Evolutionary conservation across 345 rosid genomes (phyloP), one percentile per base, ranked within the genome.

Genomic region (Pelargonium nanum): DNA sequence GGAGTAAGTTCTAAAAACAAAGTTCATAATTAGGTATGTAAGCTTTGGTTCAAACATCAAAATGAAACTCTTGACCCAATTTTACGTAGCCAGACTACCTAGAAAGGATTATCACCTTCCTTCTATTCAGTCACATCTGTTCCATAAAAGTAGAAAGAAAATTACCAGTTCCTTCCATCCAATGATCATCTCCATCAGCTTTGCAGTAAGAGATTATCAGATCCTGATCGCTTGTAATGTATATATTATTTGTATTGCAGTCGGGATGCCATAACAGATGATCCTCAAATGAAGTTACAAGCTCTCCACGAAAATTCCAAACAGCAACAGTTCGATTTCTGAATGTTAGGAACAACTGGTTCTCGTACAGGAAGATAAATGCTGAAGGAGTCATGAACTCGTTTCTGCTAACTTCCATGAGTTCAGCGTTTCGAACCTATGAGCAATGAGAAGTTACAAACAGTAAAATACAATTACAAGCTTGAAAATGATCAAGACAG

Each of bases 191-290:
- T 2, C 88, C 72, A 70, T 87, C 94, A 57, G 94, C 97, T 74
- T 93, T 93, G 86, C 99, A 93, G 69, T 93, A 89, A 7, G 99
- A 93, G 64, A 93, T 89, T 53, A 93, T 93, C 63, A 93, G 97
- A 79, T 93, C 96, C 75, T 89, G 99, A 80, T 87, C 97, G 24
- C 96, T 87, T 54, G 99, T 93, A 66, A 89, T 92, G 74, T 92
- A 92, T 65, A 89, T 92, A 64, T 88, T 91, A 71, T 91, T 91
- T 24, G 98, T 89, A 78, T 93, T 89, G 72, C 96, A 92, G 73
- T 92, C 98, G 0, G 95, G 96, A 78, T 89, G 93, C 93, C 98
- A 88, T 70, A 89, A 72, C 24, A 87, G 83, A 70, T 93, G 99
- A 70, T 93, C 99, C 74, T 93, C 99, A 64, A 93, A 93, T 21